Conservation (phyloP, 345 rosid species). For the Eucalyptus microcorys region DNA sequence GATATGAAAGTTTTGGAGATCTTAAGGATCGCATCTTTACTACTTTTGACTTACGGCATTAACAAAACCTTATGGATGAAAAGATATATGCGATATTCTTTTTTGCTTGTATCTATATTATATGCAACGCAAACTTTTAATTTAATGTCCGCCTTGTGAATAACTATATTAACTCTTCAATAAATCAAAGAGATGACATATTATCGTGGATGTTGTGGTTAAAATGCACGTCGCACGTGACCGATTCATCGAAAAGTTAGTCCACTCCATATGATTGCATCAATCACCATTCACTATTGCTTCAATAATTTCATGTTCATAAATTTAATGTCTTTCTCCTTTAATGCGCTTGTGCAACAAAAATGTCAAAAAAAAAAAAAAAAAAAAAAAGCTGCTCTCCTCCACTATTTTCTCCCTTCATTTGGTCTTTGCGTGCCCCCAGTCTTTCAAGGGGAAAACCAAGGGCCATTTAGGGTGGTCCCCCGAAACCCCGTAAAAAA, state of each 20-base stretch:
- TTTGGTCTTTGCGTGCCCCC: no score
- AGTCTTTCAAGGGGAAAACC: no score
- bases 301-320: not conserved
- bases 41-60: not conserved
- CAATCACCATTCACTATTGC: not conserved
- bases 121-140: not conserved
- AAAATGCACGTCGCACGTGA: not conserved
- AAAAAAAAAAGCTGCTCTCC: not conserved
- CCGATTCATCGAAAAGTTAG: accelerated
- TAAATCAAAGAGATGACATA: not conserved
- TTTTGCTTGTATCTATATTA: not conserved
- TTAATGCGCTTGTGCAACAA: not conserved
- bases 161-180: not conserved
- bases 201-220: not conserved
- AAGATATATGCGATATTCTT: not conserved
- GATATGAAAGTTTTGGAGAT: not conserved
- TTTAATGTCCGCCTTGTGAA: not conserved
- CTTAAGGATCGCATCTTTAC: not conserved
- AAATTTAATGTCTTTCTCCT: not conserved
- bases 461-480: no score
- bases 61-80: not conserved
- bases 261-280: accelerated
- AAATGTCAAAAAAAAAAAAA: not conserved
- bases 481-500: no score
- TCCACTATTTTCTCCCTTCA: no score